Conservation (phyloP, 2,329 filamentous ascomycete genomes). For the Ceratocystis ficicola region DNA sequence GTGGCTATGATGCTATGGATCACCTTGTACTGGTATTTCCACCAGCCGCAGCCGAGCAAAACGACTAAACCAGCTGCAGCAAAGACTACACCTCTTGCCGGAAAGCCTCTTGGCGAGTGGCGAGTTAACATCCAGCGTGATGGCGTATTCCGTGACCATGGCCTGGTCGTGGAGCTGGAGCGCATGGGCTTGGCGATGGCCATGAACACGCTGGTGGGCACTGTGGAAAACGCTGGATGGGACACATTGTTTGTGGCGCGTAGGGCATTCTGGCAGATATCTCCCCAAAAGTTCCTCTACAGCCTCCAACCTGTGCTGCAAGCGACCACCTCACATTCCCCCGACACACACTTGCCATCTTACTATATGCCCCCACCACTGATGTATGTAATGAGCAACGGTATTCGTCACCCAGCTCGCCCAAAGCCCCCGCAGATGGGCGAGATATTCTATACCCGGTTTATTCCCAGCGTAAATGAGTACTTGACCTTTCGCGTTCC, state of each 20-base stretch:
- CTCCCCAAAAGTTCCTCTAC: slow-evolving; percentile 77
- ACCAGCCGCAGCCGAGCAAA: slow-evolving; percentile 61
- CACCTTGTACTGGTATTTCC: slow-evolving; percentile 94
- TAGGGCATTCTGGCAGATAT: slow-evolving; percentile 82
- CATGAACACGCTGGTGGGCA: slow-evolving; percentile 59
- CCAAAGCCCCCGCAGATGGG: slow-evolving; percentile 83
- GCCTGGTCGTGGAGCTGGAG: slow-evolving; percentile 80
- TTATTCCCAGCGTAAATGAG: slow-evolving; percentile 66
- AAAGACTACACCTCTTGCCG: slow-evolving; percentile 54
- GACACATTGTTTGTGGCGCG: slow-evolving; percentile 69
- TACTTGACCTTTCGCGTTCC: slow-evolving; percentile 85
- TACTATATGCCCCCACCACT: slow-evolving; percentile 78
- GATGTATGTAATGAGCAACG: slow-evolving; percentile 67
- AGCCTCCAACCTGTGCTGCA: slow-evolving; percentile 30
- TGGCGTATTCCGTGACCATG: slow-evolving; percentile 73
- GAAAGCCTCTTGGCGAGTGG: slow-evolving; percentile 76
- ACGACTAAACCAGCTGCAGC: slow-evolving; percentile 47
- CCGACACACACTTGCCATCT: slow-evolving; percentile 68
- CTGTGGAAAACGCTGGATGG: slow-evolving; percentile 56
- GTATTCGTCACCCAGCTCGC: slow-evolving; percentile 71
- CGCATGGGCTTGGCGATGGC: slow-evolving; percentile 77
- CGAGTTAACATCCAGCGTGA: slow-evolving; percentile 70
- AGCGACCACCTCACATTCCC: slow-evolving; percentile 64
- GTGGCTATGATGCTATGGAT: slow-evolving; percentile 96
- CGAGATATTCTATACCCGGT: slow-evolving; percentile 82